Conservation (phyloP, 2,329 filamentous ascomycete species). For the Diaporthe vaccinii region DNA sequence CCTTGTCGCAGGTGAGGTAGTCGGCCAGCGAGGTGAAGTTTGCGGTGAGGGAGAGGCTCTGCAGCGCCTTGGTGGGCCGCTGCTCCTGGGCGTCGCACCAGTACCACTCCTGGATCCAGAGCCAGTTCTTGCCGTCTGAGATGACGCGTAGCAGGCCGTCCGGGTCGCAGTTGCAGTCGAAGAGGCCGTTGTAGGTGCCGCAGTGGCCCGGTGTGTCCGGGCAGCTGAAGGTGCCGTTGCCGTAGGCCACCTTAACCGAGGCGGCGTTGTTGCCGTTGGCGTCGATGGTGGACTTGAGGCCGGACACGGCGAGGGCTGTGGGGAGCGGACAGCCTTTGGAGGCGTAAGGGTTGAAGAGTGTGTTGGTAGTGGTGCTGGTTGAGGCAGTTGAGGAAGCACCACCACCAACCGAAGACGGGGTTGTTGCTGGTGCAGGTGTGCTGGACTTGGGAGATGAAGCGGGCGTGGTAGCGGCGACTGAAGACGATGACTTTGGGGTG, state of each 20-base stretch:
- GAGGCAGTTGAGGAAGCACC: neutral
- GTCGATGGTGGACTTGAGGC: conserved; percentile 2
- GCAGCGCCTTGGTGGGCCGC: neutral
- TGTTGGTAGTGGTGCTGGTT: neutral
- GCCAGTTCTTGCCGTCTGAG: neutral
- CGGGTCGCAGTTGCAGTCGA: conserved; percentile 13
- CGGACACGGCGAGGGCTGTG: neutral
- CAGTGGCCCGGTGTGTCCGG: neutral
- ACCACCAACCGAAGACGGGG: neutral
- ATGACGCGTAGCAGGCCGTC: neutral
- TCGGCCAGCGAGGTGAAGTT: conserved; percentile 6
- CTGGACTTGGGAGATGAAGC: neutral
- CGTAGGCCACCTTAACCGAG: conserved; percentile 1
- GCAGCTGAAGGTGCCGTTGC: conserved; percentile 22
- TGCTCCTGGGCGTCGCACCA: conserved; percentile 24
- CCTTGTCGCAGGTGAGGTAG: conserved; percentile 4
- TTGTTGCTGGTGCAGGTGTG: neutral
- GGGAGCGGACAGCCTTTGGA: neutral
- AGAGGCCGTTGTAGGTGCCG: neutral
- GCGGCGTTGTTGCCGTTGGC: neutral
- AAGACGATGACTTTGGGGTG: neutral
- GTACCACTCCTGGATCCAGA: neutral
- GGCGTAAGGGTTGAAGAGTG: neutral
- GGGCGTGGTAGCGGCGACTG: neutral
- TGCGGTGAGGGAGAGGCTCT: neutral